Evolutionary conservation across 192 early-diverging fungal species (phyloP), one percentile per base, ranked within the genome.

Genomic region (Phycomyces blakesleeanus): DNA sequence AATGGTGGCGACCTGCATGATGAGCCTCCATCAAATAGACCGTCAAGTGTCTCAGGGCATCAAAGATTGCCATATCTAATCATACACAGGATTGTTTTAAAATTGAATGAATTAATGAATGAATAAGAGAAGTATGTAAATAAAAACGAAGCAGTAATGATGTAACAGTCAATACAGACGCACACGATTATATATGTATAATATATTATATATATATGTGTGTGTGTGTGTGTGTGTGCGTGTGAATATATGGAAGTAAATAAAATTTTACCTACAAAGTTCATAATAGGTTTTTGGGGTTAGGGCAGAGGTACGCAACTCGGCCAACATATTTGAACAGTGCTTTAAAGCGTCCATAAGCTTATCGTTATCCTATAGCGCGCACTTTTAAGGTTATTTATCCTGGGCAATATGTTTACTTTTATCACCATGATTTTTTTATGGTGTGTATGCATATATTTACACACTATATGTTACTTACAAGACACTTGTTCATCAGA

Each of bases 281-380:
- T 99, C 96, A 78, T 99, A 99, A 80, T 99, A 99, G 72, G 91
- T 92, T 76, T 97, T 98, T 41, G 96, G 98, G 3, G 93, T 93
- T 59, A 99, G 80, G 5, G 91, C 84, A 29, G 94, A 93, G 3
- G 96, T 97, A 67, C 95, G 85, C 53, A 99, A 88, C 78, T 99
- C 98, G 20, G 89, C 85, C 11, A 98, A 85, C 95, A 99, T 96
- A 12, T 94, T 94, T 3, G 96, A 98, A 74, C 93, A 93, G 77
- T 98, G 92, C 73, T 97, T 98, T n/a, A 99, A 78, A 2, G 93
- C 95, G 71, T 99, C 98, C 88, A 96, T 93, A 34, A 97, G 81
- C 63, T 93, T 89, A 81, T 89, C 84, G 72, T 88, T 88, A 67
- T 92, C 91, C 88, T 92, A 68, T 44, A 47, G 21, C 40, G n/a